Evolutionary conservation across 1,284 basidiomycete genomes (phyloP), one percentile per base, ranked within the genome.

Genomic region (Marasmius tenuissimus): DNA sequence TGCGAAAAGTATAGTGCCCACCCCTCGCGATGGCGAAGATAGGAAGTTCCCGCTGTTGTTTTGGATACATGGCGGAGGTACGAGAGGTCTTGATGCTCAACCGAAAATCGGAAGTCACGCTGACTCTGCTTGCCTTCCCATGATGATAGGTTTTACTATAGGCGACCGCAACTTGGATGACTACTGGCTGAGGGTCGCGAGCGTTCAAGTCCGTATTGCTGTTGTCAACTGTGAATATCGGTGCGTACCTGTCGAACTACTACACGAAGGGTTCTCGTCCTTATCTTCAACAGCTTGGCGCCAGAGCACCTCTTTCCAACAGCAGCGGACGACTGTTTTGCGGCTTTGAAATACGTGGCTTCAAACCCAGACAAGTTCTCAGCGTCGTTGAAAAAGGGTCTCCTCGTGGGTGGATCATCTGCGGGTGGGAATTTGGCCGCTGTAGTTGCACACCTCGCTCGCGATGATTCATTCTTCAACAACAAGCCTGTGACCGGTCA

Each of bases 241-340:
- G 62, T 65, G 22, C n/a, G 59, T 22, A 14, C 4, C 34, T 34
- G 20, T 3, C 39, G 8, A 37, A n/a, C 20, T 18, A 7, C 16
- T 20, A 27, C 7, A 16, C 4, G 12, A 20, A 12, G 35, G 20
- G 5, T 2, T n/a, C 18, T n/a, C 20, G 12, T 54, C 12, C 48
- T 12, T 47, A 27, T 35, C 27, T 27, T 4, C 27, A 27, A 27
- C 33, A 62, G 64, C 49, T 54, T 63, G 16, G 64, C 64, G 5
- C 64, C 64, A 14, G 64, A 66, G 50, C 59, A 66, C 55, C 64
- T 57, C n/a, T 66, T 66, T 42, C 64, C 64, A n/a, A 58, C 50
- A 14, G 54, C 47, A 4, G 39, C 61, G 18, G 60, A 66, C 40
- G 64, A 66, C 40, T 61, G n/a, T 14, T 62, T 60, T 52, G 58